A percentile compares a stretch with the other conserved stretches of the same genome.
These are phyloP conservation scores for Arctostaphylos glauca DNA, from an alignment of 148 eudicot genomes.

Conservation along the genomic window DNA sequence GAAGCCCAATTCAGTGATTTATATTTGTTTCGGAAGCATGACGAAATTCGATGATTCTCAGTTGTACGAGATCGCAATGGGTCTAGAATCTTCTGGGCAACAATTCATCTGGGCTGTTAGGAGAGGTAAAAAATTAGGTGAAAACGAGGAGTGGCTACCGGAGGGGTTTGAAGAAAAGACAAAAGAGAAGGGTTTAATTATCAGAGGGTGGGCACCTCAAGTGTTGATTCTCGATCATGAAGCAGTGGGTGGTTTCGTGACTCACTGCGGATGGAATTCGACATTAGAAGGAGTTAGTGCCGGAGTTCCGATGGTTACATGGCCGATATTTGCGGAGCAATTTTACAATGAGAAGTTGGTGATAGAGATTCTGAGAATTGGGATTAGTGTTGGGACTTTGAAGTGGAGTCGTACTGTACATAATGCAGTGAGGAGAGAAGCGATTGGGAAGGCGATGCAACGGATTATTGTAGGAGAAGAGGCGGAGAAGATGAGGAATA, in stretches of 20 bases:
- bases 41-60: conserved; percentile 21
- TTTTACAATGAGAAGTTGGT: conserved; percentile 37
- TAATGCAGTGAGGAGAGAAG: conserved; percentile 14
- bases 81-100: conserved; percentile 46
- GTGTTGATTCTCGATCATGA: conserved; percentile 30
- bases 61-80: conserved; percentile 48
- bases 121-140: background rate
- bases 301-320: conserved; percentile 38
- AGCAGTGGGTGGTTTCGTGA: conserved; percentile 30
- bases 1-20: conserved; percentile 49
- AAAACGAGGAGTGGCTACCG: conserved; percentile 30
- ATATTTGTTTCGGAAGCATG: conserved; percentile 50
- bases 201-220: conserved; percentile 43
- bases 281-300: conserved; percentile 27
- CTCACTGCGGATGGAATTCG: conserved; percentile 51
- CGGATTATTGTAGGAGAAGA: conserved; percentile 34
- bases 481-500: conserved; percentile 33
- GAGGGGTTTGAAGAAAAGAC: conserved; percentile 28
- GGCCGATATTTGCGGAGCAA: conserved; percentile 39
- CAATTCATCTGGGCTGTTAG: conserved; percentile 63
- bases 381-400: conserved; percentile 35
- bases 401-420: background rate
- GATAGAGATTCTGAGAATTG: conserved; percentile 30
- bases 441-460: conserved; percentile 26
- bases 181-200: conserved; percentile 28